phyloP scores from a whole-genome alignment of 352 stramenopile genomes.

The Phytophthora pluvialis region DNA sequence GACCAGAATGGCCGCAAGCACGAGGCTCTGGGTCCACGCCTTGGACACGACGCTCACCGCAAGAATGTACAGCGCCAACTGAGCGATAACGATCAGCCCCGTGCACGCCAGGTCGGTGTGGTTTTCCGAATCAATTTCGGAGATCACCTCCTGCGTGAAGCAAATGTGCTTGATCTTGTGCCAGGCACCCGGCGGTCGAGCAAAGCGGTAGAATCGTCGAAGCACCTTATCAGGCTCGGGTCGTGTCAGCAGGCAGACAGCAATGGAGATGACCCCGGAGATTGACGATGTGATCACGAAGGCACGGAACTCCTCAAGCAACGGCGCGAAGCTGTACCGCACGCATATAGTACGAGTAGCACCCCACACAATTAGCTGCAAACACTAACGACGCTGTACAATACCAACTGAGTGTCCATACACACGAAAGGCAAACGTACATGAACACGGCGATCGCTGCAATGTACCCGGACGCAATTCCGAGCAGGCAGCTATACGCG shows the following conservation, averaged over 20 bases:
- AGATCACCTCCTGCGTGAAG: slow-evolving; percentile 56
- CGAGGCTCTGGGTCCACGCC: slow-evolving; percentile 60
- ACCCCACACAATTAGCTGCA: slow-evolving; percentile 15
- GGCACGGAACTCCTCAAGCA: slow-evolving; percentile 58
- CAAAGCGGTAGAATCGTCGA: slow-evolving; percentile 73
- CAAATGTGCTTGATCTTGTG: slow-evolving; percentile 63
- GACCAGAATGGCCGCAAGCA: slow-evolving; percentile 49
- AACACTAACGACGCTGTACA: background rate
- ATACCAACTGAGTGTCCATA: background rate
- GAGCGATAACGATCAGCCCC: slow-evolving; percentile 62
- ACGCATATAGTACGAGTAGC: background rate
- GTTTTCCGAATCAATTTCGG: slow-evolving; percentile 69
- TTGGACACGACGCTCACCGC: slow-evolving; percentile 70
- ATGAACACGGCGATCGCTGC: slow-evolving; percentile 67
- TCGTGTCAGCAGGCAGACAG: slow-evolving; percentile 48
- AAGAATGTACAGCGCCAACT: slow-evolving; percentile 71
- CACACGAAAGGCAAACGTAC: slow-evolving; percentile 40
- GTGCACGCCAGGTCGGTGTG: slow-evolving; percentile 66
- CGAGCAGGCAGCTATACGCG: slow-evolving; percentile 60
- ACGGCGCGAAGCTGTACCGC: slow-evolving; percentile 56
- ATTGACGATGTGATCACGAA: slow-evolving; percentile 70
- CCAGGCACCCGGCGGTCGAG: slow-evolving; percentile 67
- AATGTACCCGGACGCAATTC: slow-evolving; percentile 61
- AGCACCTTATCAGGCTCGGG: slow-evolving; percentile 42
- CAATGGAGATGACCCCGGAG: slow-evolving; percentile 52